Evolutionary conservation across 2,329 filamentous ascomycete genomes (phyloP).

Genomic region (Fusarium sterilihyphosum): DNA sequence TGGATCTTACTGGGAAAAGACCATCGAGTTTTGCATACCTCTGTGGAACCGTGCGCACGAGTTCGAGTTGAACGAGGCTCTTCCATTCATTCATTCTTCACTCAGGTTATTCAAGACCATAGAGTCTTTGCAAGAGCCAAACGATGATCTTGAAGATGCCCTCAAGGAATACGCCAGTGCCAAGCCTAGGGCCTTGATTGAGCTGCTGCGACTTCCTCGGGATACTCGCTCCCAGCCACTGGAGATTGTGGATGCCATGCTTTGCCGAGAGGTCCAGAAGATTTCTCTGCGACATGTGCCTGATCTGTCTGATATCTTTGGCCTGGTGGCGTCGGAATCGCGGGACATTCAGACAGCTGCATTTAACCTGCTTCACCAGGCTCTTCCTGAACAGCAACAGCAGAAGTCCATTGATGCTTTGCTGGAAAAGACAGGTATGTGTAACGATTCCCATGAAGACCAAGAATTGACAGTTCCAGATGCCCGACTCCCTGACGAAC

Average conservation of each 20-base stretch:
- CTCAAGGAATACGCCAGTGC: conserved; percentile 68
- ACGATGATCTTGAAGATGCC: conserved; percentile 86
- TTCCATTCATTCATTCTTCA: conserved; percentile 76
- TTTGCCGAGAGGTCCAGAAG: conserved; percentile 74
- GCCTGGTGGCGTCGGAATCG: conserved; percentile 79
- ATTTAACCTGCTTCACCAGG: conserved; percentile 80
- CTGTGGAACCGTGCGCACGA: conserved; percentile 64
- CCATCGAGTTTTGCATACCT: conserved; percentile 66
- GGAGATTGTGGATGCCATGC: conserved; percentile 77
- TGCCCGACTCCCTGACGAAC: conserved; percentile 81
- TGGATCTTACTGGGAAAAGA: conserved; percentile 83
- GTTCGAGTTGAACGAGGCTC: conserved; percentile 55
- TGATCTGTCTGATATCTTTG: conserved; percentile 76
- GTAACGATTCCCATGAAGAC: rapidly evolving
- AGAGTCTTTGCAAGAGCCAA: conserved; percentile 73
- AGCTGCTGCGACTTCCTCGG: conserved; percentile 67
- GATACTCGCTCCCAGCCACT: conserved; percentile 68
- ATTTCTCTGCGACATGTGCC: conserved; percentile 70
- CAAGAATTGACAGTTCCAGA: conserved; percentile 47
- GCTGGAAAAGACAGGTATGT: conserved; percentile 72
- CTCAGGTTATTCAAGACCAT: conserved; percentile 75
- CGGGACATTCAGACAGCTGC: conserved; percentile 80
- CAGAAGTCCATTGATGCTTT: conserved; percentile 80
- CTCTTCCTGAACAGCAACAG: conserved; percentile 82
- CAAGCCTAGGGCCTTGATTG: conserved; percentile 68